A percentile compares a stretch with the other conserved stretches of the same genome.
phyloP scores from a whole-genome alignment of 768 basidiomycete species.

The Auricularia sp. region DNA sequence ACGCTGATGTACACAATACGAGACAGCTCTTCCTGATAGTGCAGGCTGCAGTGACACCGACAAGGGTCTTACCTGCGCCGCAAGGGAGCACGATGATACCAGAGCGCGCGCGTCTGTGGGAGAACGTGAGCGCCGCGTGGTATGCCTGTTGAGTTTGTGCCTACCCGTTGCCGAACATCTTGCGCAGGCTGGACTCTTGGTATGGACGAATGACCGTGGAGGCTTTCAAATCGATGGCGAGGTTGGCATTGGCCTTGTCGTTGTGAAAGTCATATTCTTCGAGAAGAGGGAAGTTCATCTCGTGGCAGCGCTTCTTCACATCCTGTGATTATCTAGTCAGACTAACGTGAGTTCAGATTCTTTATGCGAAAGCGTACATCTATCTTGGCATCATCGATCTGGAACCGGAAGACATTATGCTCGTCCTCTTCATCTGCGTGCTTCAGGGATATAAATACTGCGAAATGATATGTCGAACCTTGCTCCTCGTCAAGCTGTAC shows the following conservation, averaged over 20 bases:
- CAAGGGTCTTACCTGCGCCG: neutral
- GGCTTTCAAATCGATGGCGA: neutral
- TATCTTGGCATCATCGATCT: neutral
- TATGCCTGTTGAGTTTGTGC: neutral
- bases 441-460: too few relatives aligned
- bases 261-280: neutral
- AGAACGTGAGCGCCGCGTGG: neutral
- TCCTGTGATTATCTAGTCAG: neutral
- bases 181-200: neutral
- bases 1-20: neutral
- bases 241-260: neutral
- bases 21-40: neutral
- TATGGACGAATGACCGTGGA: neutral
- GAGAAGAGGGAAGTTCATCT: neutral
- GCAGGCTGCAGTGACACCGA: neutral
- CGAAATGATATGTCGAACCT: too few relatives aligned
- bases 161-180: neutral
- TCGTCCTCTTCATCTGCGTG: too few relatives aligned
- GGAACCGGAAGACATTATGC: neutral
- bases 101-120: neutral
- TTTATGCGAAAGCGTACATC: neutral
- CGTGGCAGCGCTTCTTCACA: neutral
- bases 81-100: neutral
- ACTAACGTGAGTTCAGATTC: neutral
- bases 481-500: too few relatives aligned